Evolutionary conservation across 495 filamentous ascomycete genomes (phyloP).

Genomic region (Daldinia childiae): DNA sequence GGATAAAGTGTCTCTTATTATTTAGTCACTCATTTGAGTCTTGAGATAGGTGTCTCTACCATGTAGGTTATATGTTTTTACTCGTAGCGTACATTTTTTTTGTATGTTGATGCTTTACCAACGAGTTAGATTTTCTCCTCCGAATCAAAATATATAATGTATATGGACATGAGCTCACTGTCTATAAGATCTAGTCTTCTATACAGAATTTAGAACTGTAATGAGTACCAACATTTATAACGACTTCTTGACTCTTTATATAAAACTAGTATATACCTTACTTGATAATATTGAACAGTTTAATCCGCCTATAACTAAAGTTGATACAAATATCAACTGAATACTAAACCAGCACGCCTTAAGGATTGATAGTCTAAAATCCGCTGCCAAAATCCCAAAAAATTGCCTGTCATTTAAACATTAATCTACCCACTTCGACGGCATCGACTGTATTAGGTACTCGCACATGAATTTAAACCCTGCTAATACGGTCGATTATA

Average conservation of each 20-base stretch:
- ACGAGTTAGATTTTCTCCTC: no score
- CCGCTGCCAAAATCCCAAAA: constrained; percentile 28
- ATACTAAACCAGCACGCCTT: constrained; percentile 19
- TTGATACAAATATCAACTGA: constrained; percentile 29
- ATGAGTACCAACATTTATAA: neutral
- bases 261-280: constrained; percentile 17
- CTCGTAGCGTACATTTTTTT: no score
- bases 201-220: constrained; percentile 3
- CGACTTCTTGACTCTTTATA: constrained; percentile 5
- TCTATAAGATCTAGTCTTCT: neutral
- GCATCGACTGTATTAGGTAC: constrained; percentile 25
- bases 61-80: neutral
- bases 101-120: neutral
- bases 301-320: constrained; percentile 10
- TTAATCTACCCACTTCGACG: constrained; percentile 19
- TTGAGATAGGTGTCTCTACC: neutral
- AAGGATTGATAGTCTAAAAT: constrained; percentile 19
- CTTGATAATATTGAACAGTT: constrained; percentile 11
- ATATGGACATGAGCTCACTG: no score
- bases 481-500: constrained; percentile 39
- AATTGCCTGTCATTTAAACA: constrained; percentile 13
- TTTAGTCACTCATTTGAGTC: neutral
- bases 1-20: neutral
- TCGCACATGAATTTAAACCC: constrained; percentile 2
- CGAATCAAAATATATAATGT: no score